Evolutionary conservation across 768 basidiomycete genomes (phyloP), one percentile per base, ranked within the genome.

Genomic region (Mycena sanguinolenta): DNA sequence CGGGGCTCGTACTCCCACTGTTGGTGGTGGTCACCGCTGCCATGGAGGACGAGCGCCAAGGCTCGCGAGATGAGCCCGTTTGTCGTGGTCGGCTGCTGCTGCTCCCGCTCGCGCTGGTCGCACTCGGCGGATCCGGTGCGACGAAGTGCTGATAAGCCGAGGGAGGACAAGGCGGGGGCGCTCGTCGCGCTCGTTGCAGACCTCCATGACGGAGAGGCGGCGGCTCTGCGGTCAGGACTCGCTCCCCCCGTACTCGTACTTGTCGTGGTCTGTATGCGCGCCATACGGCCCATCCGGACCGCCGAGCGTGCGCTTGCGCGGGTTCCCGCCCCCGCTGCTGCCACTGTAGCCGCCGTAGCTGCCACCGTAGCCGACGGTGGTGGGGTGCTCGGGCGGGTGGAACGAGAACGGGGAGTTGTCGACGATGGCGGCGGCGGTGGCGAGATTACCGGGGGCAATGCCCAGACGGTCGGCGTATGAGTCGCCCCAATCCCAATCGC

Each of bases 161-260:
- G 81, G 73, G 84, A 82, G 70, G 85, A 82, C 69, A 85, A 85
- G 75, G 77, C 78, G 60, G 84, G n/a, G 85, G 34, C 83, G 80
- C 77, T 52, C 46, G 50, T 30, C 52, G 30, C 13, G 84, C 84
- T 92, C 92, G 87, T 94, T 93, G 88, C 93, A 94, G 87, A 95
- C 91, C 75, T 95, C 93, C 92, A 94, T 88, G 87, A 95, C 91
- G 80, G 91, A 86, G 87, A 95, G 89, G 70, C 93, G 83, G 75
- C 93, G 87, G 83, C 91, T 92, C 77, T 92, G 90, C 72, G 93
- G 93, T 75, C 93, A 85, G 76, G 91, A 93, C 73, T 93, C 92
- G 73, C 86, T n/a, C n/a, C n/a, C n/a, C n/a, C n/a, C n/a, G n/a
- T n/a, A 78, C 27, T 89, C 93, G 81, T 92, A 91, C 64, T 91